phyloP scores from a whole-genome alignment of 352 stramenopile species.

The Globisporangium paddicum region DNA sequence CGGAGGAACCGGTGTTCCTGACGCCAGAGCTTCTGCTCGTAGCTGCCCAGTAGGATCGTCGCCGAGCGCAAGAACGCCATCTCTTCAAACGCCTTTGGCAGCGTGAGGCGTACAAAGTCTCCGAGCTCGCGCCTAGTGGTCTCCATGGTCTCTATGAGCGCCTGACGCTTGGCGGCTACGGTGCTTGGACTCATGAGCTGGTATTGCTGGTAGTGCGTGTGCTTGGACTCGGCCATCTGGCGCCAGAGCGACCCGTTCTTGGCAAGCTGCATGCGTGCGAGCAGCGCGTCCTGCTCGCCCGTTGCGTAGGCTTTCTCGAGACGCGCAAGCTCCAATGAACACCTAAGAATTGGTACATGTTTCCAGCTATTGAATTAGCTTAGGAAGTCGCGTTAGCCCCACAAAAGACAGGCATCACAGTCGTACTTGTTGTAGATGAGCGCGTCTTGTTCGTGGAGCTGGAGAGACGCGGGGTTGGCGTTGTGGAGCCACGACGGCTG shows the following conservation, averaged over 20 bases:
- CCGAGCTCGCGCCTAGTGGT: conserved; percentile 21
- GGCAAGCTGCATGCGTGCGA: conserved; percentile 26
- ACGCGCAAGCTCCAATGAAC: conserved; percentile 29
- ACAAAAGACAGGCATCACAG: too few species aligned
- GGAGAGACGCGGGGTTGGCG: conserved; percentile 21
- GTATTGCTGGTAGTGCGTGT: conserved; percentile 26
- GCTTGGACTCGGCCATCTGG: conserved; percentile 17
- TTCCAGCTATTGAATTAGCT: neutral
- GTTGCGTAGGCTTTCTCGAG: conserved; percentile 28
- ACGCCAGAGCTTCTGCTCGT: conserved; percentile 43
- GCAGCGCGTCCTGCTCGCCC: conserved; percentile 27
- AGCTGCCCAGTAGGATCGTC: conserved; percentile 33
- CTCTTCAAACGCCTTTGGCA: conserved; percentile 21
- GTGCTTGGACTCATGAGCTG: conserved; percentile 30
- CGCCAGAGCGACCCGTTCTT: conserved; percentile 16
- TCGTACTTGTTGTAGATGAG: conserved; percentile 43
- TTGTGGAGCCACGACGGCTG: conserved; percentile 27
- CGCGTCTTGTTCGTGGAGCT: conserved; percentile 32
- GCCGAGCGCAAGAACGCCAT: conserved; percentile 37
- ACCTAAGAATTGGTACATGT: too few species aligned
- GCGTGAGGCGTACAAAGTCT: conserved; percentile 15
- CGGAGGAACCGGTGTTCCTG: conserved; percentile 38
- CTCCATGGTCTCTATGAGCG: conserved; percentile 15
- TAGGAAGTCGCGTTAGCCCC: neutral
- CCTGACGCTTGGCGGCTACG: conserved; percentile 1